phyloP scores from a whole-genome alignment of 2,329 filamentous ascomycete genomes.

The Phaeosphaeria sp. region DNA sequence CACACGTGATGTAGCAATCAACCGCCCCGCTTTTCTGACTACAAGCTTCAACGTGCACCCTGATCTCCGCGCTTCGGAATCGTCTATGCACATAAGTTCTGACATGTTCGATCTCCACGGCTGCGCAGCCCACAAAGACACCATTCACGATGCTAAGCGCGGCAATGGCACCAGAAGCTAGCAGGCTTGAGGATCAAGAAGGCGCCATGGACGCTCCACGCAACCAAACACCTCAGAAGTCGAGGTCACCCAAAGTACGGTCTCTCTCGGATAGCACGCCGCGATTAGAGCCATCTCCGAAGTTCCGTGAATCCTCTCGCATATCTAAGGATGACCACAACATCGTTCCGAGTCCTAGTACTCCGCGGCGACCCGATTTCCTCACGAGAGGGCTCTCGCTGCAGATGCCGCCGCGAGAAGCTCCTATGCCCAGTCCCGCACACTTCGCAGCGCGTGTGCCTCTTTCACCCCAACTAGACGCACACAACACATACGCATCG shows the following conservation, averaged over 20 bases:
- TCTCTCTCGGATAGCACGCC: slow-evolving; percentile 55
- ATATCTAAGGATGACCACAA: slow-evolving; percentile 56
- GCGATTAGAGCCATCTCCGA: slow-evolving; percentile 54
- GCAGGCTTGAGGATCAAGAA: slow-evolving; percentile 28
- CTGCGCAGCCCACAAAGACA: slow-evolving; percentile 10
- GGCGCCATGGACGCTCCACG: slow-evolving; percentile 21
- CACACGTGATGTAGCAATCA: slow-evolving; percentile 29
- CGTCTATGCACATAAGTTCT: slow-evolving; percentile 16
- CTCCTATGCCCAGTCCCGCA: slow-evolving; percentile 54
- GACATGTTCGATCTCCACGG: slow-evolving; percentile 29
- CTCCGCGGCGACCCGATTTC: slow-evolving; percentile 73
- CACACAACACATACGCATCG: slow-evolving; percentile 78
- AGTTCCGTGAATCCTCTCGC: slow-evolving; percentile 49
- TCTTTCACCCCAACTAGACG: slow-evolving; percentile 84
- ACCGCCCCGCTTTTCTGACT: slow-evolving; percentile 33
- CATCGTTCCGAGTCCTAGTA: slow-evolving; percentile 54
- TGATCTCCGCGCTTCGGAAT: slow-evolving; percentile 1
- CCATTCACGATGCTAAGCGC: slow-evolving; percentile 28
- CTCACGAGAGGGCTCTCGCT: slow-evolving; percentile 70
- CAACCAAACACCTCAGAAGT: slow-evolving; percentile 43
- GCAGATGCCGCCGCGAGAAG: slow-evolving; percentile 68
- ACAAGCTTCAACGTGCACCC: slow-evolving; percentile 13
- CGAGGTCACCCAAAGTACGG: slow-evolving; percentile 48
- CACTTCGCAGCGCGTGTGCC: slow-evolving; percentile 66
- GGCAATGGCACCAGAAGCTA: slow-evolving; percentile 27